Base-by-base conservation (phyloP, 2,329 filamentous ascomycete genomes). In the Colletotrichum tabaci region DNA sequence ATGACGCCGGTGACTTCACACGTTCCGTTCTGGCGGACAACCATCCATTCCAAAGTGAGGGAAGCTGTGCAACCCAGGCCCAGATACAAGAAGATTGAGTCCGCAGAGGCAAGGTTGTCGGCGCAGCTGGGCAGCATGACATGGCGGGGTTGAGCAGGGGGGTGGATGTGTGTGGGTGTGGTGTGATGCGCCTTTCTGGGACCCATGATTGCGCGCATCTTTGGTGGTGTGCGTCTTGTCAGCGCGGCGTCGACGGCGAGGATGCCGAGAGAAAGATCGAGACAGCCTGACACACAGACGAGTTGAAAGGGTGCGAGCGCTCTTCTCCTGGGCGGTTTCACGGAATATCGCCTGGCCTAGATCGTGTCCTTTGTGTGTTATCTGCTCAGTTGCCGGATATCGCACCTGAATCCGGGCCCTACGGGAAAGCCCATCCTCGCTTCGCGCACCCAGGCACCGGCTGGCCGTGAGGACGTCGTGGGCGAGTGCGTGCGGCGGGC, bases 81-180 rank as follows among this genome's bases (percentile, higher is more conserved):
- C 35, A 23, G n/a, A 42, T 40, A 57, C 53, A 57, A 26, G 13
- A 57, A 23, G 55, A 47, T 62, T 42, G 60, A 35, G 47, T 62
- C 60, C 42, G 46, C 68, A 71, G 50, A 52, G 60, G 8, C 40
- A 21, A 62, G 18, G 60, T 47, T 52, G 58, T 71, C 44, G 61
- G 66, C 61, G 38, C 61, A 52, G 52, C 61, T 69, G 53, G 65
- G 63, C 68, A 47, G 64, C 68, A 71, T 68, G 68, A 53, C 57
- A 72, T 69, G 65, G 69, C 65, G 69, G 69, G 65, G 65, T 72
- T 63, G 42, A 69, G 52, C 65, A 62, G 50, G 65, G 67, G 50
- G 50, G 35, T 18, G 46, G 52, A 16, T 47, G 15, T 47, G 21
- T 63, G 15, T 18, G 50, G 26, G 10, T 52, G 49, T 7, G 4